Evolutionary conservation across 176 grass and related monocot species (phyloP), one percentile per base, ranked within the genome.

Genomic region (Musa acuminata): DNA sequence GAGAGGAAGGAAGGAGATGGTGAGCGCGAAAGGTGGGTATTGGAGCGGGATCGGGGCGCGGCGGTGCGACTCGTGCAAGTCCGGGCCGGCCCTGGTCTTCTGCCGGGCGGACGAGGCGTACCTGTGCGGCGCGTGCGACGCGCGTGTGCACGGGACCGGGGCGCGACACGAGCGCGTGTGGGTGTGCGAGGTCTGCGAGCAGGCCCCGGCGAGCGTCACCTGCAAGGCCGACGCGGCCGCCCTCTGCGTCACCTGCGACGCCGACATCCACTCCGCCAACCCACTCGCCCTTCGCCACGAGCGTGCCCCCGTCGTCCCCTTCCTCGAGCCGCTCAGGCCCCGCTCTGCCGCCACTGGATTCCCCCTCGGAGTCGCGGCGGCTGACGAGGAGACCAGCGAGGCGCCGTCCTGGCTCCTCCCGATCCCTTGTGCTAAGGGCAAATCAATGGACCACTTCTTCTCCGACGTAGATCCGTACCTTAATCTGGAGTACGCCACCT

Each of bases 191-290:
- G 95, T 99, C 20, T 99, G 95, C 82, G 90, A 94, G 80, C 76
- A 91, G 20, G 82, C 81, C 19, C 90, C 95, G 4, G 95, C 95
- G 1, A 80, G 77, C 0, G 82, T 99, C 13, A 99, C 88, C 0
- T 99, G 95, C 88, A 99, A 99, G 84, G 95, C 95, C 17, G 95
- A 99, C 73, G 95, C 95, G 0, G 95, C 95, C 11, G 84, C 55
- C 9, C 78, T 80, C 57, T 80, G 78, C 69, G 55, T 26, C 48
- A 0, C 68, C 55, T 80, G 78, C 78, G 78, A 80, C 78, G 69
- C 78, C 20, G 69, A 80, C 78, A 72, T 80, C 55, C 78, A 80
- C 84, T 80, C 84, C 19, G 87, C 90, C 60, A 99, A 99, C 73
- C 88, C 95, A 50, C 85, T 99, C 21, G 91, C 95, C 11, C 73